Conservation (phyloP, 2,329 filamentous ascomycete genomes). For the Cytospora piceicola region DNA sequence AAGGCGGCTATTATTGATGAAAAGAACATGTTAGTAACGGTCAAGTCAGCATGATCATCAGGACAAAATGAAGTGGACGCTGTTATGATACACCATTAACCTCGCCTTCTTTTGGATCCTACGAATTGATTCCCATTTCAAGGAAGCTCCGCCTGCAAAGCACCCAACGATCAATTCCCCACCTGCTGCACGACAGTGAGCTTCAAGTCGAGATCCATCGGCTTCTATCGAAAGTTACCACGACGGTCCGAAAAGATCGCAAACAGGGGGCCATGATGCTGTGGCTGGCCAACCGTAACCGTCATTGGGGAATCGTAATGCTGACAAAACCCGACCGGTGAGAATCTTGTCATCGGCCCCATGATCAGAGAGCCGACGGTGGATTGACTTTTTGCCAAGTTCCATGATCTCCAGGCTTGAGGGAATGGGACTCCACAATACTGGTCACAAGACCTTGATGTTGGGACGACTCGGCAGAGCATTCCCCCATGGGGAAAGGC, state of each 20-base stretch:
- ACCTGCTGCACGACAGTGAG: background rate
- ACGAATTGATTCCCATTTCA: background rate
- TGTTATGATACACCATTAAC: background rate
- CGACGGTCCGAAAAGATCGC: too few relatives aligned
- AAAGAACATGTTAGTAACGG: background rate
- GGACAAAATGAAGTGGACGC: background rate
- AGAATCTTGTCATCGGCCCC: background rate
- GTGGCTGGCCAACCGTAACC: too few relatives aligned
- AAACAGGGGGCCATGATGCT: background rate
- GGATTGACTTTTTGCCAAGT: background rate
- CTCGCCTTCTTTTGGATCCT: background rate
- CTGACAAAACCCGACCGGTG: background rate
- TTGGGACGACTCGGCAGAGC: background rate
- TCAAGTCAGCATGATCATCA: background rate
- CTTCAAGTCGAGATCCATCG: too few relatives aligned
- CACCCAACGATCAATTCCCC: background rate
- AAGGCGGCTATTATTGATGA: slow-evolving; percentile 30
- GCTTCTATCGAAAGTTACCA: too few relatives aligned
- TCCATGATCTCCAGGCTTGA: slow-evolving; percentile 4
- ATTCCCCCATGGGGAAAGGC: background rate
- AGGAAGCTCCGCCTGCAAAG: background rate
- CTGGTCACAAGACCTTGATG: slow-evolving; percentile 6
- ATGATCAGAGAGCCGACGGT: background rate
- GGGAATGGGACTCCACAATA: slow-evolving; percentile 8
- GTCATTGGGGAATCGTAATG: background rate